These are phyloP conservation scores for Aspergillus ostianus DNA, from an alignment of 495 filamentous ascomycete genomes.

Conservation along the genomic window DNA sequence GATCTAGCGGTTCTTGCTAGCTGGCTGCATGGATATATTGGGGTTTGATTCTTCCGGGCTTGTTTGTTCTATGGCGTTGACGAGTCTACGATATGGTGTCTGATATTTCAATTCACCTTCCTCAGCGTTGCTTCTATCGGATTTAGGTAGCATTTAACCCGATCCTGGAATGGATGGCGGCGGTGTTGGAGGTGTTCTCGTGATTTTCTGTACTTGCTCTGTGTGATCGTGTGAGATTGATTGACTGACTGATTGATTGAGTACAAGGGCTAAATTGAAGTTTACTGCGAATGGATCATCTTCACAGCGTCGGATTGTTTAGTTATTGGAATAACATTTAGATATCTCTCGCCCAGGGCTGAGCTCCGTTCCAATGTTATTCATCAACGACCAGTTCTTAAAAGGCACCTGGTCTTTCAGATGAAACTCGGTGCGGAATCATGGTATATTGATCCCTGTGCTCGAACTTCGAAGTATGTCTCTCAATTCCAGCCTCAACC, in stretches of 20 bases:
- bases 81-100: slow-evolving; percentile 6
- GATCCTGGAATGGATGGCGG: slow-evolving; percentile 1
- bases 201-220: not conserved
- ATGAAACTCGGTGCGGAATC: too few relatives aligned
- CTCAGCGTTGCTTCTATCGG: not conserved
- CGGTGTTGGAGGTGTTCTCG: slow-evolving; percentile 2
- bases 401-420: too few relatives aligned
- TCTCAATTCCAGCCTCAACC: too few relatives aligned
- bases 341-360: too few relatives aligned
- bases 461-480: too few relatives aligned
- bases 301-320: too few relatives aligned
- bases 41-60: not conserved
- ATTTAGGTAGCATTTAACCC: not conserved
- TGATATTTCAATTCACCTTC: not conserved
- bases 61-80: slow-evolving; percentile 5
- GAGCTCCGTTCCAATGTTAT: too few relatives aligned
- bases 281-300: not conserved
- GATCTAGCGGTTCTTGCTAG: not conserved
- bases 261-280: not conserved
- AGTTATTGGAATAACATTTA: too few relatives aligned
- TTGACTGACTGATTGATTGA: not conserved
- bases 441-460: too few relatives aligned
- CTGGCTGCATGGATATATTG: not conserved
- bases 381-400: too few relatives aligned
- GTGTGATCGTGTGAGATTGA: not conserved